A percentile compares a stretch with the other conserved stretches of the same genome.
Evolutionary conservation across 768 basidiomycete species (phyloP).

Genomic region (Macrocybe gigantea): DNA sequence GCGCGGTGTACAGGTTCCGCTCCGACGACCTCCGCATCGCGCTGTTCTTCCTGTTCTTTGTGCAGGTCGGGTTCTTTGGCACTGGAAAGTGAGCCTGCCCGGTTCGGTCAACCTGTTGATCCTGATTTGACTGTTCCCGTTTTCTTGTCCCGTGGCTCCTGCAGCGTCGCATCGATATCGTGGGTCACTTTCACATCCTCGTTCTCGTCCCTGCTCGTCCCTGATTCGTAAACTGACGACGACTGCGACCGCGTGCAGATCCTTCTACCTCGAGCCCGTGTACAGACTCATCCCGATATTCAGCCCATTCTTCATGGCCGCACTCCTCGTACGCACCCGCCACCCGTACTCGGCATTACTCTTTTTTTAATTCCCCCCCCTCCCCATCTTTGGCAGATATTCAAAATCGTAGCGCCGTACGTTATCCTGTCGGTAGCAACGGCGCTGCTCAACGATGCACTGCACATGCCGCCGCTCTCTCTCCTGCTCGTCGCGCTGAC

Average conservation of each 20-base stretch:
- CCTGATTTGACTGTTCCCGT: conserved; percentile 1
- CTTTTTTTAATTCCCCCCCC: not conserved
- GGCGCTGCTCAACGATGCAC: conserved; percentile 59
- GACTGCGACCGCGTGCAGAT: conserved; percentile 27
- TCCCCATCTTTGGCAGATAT: conserved; percentile 41
- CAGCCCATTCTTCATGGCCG: conserved; percentile 78
- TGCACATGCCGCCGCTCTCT: conserved; percentile 73
- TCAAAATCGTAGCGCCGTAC: conserved; percentile 81
- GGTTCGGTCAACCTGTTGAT: too few species aligned
- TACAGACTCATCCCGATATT: conserved; percentile 85
- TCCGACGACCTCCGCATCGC: conserved; percentile 67
- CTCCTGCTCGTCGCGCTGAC: conserved; percentile 73
- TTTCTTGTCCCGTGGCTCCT: not conserved
- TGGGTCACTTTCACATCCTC: conserved; percentile 25
- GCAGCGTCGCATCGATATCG: conserved; percentile 80
- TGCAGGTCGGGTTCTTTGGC: conserved; percentile 84
- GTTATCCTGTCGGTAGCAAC: conserved; percentile 67
- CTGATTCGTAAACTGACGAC: too few species aligned
- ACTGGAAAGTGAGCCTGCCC: conserved; percentile 63
- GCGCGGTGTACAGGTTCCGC: conserved; percentile 35
- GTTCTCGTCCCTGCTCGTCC: too few species aligned
- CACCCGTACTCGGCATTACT: not conserved
- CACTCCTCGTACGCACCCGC: conserved; percentile 44
- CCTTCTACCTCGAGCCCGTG: conserved; percentile 85
- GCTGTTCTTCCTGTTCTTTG: conserved; percentile 80